Conservation (phyloP, 2,329 filamentous ascomycete genomes). For the Colletotrichum sp. region DNA sequence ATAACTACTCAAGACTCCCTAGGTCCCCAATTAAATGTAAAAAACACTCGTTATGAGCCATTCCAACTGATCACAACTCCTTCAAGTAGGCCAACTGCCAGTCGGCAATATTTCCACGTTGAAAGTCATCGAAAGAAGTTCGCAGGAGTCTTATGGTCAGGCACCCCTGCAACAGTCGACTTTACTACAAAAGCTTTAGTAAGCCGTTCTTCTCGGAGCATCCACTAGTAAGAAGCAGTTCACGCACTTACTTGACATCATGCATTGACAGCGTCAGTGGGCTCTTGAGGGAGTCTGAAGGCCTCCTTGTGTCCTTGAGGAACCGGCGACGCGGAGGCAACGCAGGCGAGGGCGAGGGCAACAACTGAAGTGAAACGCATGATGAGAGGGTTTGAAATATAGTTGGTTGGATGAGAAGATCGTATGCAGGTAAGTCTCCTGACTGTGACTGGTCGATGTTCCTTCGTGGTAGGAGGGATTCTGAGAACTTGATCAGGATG, state of each 20-base stretch:
- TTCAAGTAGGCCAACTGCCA: not conserved
- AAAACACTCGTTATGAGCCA: not conserved
- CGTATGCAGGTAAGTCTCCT: not conserved
- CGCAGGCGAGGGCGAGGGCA: not conserved
- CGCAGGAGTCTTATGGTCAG: not conserved
- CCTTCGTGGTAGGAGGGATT: not conserved
- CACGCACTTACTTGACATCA: not conserved
- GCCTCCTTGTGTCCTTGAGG: not conserved
- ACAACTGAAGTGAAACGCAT: not conserved
- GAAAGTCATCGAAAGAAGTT: not conserved
- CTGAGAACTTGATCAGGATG: not conserved
- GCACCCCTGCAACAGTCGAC: not conserved
- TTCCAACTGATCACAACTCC: not conserved
- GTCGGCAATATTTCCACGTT: not conserved
- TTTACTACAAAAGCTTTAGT: not conserved
- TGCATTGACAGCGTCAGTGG: not conserved
- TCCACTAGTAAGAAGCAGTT: not conserved
- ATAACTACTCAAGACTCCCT: not conserved
- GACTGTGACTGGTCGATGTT: not conserved
- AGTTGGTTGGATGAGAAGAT: not conserved
- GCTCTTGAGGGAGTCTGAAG: not conserved
- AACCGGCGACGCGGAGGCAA: not conserved
- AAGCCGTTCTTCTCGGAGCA: not conserved
- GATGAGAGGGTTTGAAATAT: not conserved
- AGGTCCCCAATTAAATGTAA: not conserved